Evolutionary conservation across 192 early-diverging fungal genomes (phyloP), one percentile per base, ranked within the genome.

Genomic region (Phlyctochytrium planicorne): DNA sequence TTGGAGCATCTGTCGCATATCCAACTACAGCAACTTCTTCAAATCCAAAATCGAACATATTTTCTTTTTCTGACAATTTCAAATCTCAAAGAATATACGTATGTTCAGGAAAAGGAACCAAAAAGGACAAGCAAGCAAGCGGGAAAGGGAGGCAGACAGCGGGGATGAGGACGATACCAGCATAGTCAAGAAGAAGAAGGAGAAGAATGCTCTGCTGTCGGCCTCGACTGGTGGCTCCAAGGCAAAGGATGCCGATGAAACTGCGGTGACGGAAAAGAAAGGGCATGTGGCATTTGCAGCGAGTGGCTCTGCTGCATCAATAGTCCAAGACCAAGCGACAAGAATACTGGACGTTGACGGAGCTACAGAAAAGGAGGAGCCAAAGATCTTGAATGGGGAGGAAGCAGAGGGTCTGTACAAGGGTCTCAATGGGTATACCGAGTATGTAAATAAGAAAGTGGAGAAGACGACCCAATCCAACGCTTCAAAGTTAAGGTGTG

Each of bases 381-480:
- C 17, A 32, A 62, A 57, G 25, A 34, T 68, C 36, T 50, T 65
- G 10, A 52, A 55, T 50, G 77, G 75, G 6, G 71, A 74, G 31
- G 84, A 78, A 3, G 69, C 76, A 16, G 79, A 75, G 37, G 35
- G 55, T 0, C 68, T 64, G 1, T 94, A 94, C 79, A 83, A 77
- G 53, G 93, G 93, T 32, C 74, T 85, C 69, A 68, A 65, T 25
- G 83, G 73, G 3, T 94, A 94, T 72, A 91, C 80, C 80, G 72
- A 89, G 78, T 78, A 78, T 69, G 73, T 88, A 74, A 73, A 88
- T 81, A 56, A 84, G 77, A 31, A 87, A 73, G 67, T 84, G 74
- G 57, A 85, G 75, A 82, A 87, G 67, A 75, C 76, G 2, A 85
- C 83, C 10, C 79, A 81, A 66, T 72, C 72, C 6, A 81, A 79